A percentile compares a stretch with the other conserved stretches of the same genome.
Conservation (phyloP, 129 eudicot genomes). For the Escallonia herrerae region DNA sequence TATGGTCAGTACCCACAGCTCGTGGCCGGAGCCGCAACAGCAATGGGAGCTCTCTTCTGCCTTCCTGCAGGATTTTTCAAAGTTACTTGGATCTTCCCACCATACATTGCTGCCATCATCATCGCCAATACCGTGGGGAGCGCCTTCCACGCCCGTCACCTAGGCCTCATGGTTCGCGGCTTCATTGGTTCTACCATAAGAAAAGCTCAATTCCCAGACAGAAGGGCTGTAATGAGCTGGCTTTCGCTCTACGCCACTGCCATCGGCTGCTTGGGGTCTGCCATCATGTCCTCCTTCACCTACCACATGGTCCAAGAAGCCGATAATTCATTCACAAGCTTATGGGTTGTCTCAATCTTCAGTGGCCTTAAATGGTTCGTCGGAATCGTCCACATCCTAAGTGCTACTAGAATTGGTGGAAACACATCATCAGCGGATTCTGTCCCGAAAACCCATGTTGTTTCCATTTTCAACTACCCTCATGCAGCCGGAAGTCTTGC, state of each 20-base stretch:
- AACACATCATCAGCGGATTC: conserved; percentile 4
- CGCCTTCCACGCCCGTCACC: conserved; percentile 68
- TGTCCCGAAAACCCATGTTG: conserved; percentile 20
- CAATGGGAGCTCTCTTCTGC: conserved; percentile 64
- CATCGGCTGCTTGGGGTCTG: conserved; percentile 59
- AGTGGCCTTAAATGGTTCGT: conserved; percentile 67
- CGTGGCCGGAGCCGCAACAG: conserved; percentile 55
- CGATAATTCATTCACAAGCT: conserved; percentile 42
- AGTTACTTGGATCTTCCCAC: conserved; percentile 67
- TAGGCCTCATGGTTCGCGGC: conserved; percentile 63
- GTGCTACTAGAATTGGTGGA: conserved; percentile 31
- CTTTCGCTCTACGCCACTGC: conserved; percentile 72
- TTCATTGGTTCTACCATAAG: conserved; percentile 40
- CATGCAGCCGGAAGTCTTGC: conserved; percentile 66
- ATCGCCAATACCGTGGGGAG: conserved; percentile 54
- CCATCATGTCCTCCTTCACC: conserved; percentile 55
- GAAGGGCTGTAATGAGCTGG: conserved; percentile 51
- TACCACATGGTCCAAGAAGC: conserved; percentile 59
- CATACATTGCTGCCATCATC: conserved; percentile 59
- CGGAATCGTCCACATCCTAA: conserved; percentile 49
- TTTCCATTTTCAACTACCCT: conserved; percentile 68
- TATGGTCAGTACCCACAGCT: conserved; percentile 50
- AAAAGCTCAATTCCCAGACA: conserved; percentile 39
- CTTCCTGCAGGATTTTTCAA: conserved; percentile 75
- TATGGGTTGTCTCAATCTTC: conserved; percentile 78